phyloP scores from a whole-genome alignment of 1,284 basidiomycete genomes.

The Microbotryum silenes-acaulis region DNA sequence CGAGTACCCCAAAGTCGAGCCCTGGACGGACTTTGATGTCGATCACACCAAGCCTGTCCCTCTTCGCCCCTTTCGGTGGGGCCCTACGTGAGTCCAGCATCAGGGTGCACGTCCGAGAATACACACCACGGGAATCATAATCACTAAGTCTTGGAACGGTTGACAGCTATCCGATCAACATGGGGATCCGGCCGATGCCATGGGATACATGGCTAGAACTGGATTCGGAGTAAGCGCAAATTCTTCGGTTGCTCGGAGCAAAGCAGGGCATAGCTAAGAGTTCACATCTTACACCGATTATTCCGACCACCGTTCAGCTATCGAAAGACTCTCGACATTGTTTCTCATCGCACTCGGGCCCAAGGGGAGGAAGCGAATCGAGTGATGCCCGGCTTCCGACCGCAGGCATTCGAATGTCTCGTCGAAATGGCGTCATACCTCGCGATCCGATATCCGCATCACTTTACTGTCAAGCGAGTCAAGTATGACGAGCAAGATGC shows the following conservation, averaged over 20 bases:
- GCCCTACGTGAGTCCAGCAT: constrained; percentile 6
- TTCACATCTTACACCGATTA: background rate
- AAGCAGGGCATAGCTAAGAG: no score
- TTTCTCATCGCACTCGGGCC: constrained; percentile 1
- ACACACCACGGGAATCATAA: background rate
- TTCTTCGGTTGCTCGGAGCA: background rate
- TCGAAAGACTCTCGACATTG: constrained; percentile 2
- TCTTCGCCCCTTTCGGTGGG: constrained; percentile 20
- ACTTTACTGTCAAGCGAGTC: constrained; percentile 11
- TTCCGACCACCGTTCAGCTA: constrained; percentile 6
- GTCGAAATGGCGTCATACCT: constrained; percentile 22
- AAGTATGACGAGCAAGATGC: constrained; percentile 49
- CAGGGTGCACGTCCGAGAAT: background rate
- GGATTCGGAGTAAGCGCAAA: constrained; percentile 12
- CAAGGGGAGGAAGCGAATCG: background rate
- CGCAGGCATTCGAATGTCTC: constrained; percentile 23
- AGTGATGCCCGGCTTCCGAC: constrained; percentile 12
- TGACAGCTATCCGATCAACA: constrained; percentile 10
- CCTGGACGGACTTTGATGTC: background rate
- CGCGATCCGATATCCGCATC: constrained; percentile 12
- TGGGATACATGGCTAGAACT: constrained; percentile 20
- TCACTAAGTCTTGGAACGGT: no score
- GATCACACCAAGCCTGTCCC: constrained; percentile 14
- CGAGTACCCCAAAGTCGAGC: background rate
- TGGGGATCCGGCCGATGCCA: constrained; percentile 16